Evolutionary conservation across 106 monocot species (phyloP).

Genomic region (Dendrobium officinale): DNA sequence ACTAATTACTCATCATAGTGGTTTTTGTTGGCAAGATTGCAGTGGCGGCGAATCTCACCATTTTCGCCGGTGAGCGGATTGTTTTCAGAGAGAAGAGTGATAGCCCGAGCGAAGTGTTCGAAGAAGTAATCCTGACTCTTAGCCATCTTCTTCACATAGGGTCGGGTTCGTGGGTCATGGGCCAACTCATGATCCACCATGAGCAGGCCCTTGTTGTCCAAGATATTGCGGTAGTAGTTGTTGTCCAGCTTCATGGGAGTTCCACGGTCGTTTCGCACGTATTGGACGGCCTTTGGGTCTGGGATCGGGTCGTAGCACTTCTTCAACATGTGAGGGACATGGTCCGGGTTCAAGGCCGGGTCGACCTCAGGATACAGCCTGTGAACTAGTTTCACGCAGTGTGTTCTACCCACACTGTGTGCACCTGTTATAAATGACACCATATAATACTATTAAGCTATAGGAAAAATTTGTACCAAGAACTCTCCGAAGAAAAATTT

Average conservation of each 20-base stretch:
- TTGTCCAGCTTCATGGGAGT: constrained; percentile 82
- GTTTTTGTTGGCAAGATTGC: constrained; percentile 59
- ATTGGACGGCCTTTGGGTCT: constrained; percentile 78
- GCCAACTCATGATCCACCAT: constrained; percentile 68
- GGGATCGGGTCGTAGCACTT: constrained; percentile 76
- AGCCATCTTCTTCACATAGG: constrained; percentile 71
- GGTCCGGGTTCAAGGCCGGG: constrained; percentile 56
- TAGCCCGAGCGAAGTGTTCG: constrained; percentile 50
- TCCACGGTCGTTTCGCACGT: constrained; percentile 70
- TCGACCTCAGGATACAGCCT: constrained; percentile 71
- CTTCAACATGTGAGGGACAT: constrained; percentile 73
- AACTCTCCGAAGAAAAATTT: neutral
- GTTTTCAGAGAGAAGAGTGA: constrained; percentile 61
- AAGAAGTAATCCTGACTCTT: constrained; percentile 78
- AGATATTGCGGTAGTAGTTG: constrained; percentile 82
- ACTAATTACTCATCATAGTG: constrained; percentile 10
- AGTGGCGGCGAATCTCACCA: constrained; percentile 62
- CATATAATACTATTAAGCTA: too few relatives aligned
- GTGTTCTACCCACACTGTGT: constrained; percentile 75
- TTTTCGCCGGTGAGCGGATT: constrained; percentile 60
- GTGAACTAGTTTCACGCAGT: constrained; percentile 81
- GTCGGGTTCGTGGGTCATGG: constrained; percentile 37
- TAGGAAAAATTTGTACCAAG: too few relatives aligned
- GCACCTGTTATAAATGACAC: constrained; percentile 18
- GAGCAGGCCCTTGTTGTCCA: constrained; percentile 70